Conservation (phyloP, 352 stramenopile species). For the Thraustochytrium sp. region DNA sequence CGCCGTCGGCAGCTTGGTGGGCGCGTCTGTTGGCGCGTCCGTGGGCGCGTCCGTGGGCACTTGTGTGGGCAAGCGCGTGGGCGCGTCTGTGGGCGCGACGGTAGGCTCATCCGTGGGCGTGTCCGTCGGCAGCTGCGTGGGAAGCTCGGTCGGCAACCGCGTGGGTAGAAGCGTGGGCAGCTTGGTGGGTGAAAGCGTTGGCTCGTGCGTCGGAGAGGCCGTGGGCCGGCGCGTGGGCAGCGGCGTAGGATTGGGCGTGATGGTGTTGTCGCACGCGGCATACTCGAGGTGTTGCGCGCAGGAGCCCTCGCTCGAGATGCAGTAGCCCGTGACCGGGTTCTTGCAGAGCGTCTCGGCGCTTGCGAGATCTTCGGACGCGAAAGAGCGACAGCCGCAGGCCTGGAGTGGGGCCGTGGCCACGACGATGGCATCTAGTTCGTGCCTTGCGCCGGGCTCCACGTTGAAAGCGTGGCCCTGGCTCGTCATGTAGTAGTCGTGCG, state of each 20-base stretch:
- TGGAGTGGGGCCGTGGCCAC: neutral
- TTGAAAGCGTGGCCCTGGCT: slow-evolving; percentile 1
- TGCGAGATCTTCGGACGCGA: neutral
- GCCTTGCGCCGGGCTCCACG: neutral
- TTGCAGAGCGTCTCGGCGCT: neutral
- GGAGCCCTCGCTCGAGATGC: neutral
- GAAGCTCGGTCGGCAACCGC: neutral
- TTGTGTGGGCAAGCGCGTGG: neutral
- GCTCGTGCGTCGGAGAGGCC: neutral
- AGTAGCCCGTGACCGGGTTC: slow-evolving; percentile 21
- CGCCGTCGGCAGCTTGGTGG: neutral
- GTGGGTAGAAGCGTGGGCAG: neutral
- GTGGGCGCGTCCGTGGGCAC: slow-evolving; percentile 9
- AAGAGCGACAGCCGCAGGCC: neutral
- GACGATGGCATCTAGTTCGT: neutral
- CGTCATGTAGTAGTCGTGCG: neutral
- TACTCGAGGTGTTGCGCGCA: neutral
- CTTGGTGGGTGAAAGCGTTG: neutral
- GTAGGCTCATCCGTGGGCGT: neutral
- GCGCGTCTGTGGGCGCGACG: slow-evolving; percentile 22
- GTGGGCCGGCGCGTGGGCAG: neutral
- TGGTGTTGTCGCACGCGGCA: slow-evolving; percentile 28
- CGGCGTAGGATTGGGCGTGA: slow-evolving; percentile 14
- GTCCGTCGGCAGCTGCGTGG: neutral
- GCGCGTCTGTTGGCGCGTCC: neutral